These are phyloP conservation scores for Penicillium paradoxum DNA, from an alignment of 495 filamentous ascomycete species.

Conservation along the genomic window DNA sequence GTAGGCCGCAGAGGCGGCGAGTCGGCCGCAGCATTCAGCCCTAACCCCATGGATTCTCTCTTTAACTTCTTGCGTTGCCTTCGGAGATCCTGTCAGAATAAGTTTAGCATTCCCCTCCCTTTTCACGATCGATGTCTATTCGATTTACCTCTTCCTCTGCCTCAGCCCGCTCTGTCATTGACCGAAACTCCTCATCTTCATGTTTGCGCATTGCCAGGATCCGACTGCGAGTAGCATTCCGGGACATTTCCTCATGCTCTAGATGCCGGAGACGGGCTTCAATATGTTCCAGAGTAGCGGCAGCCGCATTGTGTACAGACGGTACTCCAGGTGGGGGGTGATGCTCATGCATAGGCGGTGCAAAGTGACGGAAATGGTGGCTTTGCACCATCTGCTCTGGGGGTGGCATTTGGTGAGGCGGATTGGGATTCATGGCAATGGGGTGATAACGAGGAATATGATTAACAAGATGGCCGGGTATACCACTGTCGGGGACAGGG, in stretches of 20 bases:
- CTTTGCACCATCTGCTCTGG: slow-evolving; percentile 37
- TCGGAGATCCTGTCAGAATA: slow-evolving; percentile 35
- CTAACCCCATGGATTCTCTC: slow-evolving; percentile 45
- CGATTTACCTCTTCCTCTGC: slow-evolving; percentile 44
- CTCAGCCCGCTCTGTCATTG: slow-evolving; percentile 44
- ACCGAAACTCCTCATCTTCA: slow-evolving; percentile 46
- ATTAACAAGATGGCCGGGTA: slow-evolving; percentile 33
- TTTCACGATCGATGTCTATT: background rate
- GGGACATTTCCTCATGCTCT: slow-evolving; percentile 45
- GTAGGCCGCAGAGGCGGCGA: slow-evolving; percentile 43
- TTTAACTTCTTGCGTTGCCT: slow-evolving; percentile 44
- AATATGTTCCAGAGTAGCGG: slow-evolving; percentile 39
- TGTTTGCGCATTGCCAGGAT: slow-evolving; percentile 42
- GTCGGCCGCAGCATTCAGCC: slow-evolving; percentile 31
- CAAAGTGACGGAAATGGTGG: slow-evolving; percentile 39
- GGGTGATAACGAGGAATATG: slow-evolving; percentile 42
- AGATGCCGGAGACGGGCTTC: slow-evolving; percentile 42
- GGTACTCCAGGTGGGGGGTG: slow-evolving; percentile 28
- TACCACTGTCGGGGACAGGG: slow-evolving; percentile 31
- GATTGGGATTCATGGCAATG: slow-evolving; percentile 46
- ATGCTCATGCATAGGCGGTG: slow-evolving; percentile 34
- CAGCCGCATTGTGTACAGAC: slow-evolving; percentile 22
- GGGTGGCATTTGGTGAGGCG: slow-evolving; percentile 31
- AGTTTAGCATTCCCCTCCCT: slow-evolving; percentile 7
- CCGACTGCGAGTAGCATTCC: slow-evolving; percentile 41